These are phyloP conservation scores for Alloteropsis semialata DNA, from an alignment of 176 grass and related monocot species.

Conservation along the genomic window DNA sequence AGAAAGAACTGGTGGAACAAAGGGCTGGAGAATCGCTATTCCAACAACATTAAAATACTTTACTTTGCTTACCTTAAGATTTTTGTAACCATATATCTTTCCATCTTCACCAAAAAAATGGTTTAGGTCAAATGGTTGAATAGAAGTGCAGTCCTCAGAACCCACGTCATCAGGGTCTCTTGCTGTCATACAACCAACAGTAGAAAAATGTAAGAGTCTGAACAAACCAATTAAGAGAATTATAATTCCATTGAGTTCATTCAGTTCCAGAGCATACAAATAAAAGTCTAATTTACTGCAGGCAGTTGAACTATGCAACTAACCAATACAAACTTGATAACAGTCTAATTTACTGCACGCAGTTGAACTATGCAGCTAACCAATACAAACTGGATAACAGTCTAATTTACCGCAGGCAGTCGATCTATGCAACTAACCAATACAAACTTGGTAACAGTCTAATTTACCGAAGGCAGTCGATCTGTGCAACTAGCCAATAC, in stretches of 20 bases:
- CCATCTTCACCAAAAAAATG: slow-evolving; percentile 93
- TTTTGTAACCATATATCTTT: slow-evolving; percentile 94
- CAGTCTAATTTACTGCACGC: background rate
- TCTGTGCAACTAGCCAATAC: background rate
- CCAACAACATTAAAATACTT: background rate
- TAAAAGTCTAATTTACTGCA: background rate
- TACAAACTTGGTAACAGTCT: no score
- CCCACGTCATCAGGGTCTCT: slow-evolving; percentile 53
- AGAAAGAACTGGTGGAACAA: background rate
- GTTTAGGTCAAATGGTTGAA: slow-evolving; percentile 76
- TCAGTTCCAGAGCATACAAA: background rate
- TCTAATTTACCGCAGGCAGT: background rate
- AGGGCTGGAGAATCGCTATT: background rate
- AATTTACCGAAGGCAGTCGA: background rate
- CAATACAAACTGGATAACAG: background rate
- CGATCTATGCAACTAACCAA: background rate
- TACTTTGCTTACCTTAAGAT: slow-evolving; percentile 58
- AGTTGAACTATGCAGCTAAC: background rate
- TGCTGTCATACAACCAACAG: slow-evolving; percentile 46
- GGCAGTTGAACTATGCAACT: background rate
- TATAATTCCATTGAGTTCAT: background rate
- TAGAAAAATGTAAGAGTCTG: slow-evolving; percentile 14
- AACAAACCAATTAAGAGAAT: slow-evolving; percentile 14
- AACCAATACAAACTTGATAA: background rate
- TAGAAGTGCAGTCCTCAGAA: slow-evolving; percentile 36